Evolutionary conservation across 805 yeast genomes (phyloP), one percentile per base, ranked within the genome.

Genomic region (Torulaspora quercuum): DNA sequence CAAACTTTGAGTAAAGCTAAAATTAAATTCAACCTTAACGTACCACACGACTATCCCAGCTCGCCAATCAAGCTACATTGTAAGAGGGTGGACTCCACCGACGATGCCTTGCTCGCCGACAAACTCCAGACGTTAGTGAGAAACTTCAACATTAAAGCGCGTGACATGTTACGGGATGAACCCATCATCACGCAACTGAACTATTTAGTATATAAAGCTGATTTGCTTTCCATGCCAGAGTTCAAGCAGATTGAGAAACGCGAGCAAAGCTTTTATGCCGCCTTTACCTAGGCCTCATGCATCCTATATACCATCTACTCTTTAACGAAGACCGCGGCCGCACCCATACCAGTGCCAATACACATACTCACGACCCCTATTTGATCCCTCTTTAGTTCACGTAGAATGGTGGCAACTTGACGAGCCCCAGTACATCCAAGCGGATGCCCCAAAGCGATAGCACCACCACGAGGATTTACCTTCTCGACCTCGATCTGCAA

Each of bases 291-390:
- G 31, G 13, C 11, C 12, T 22, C 26, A 20, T 29, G 25, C 12
- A 22, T 13, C 10, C 25, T 6, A 22, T 22, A 6, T 14, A 29
- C n/a, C 18, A 18, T 24, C 48, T 71, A 87, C 69, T 90, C 97
- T 54, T 74, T 82, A 28, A 86, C 73, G 52, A 90, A 73, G 29
- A 89, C 70, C 9, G 90, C 82, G 31, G 97, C 97, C 21, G 97
- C 96, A 48, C 97, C 97, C 95, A 89, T 90, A 52, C 97, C 97
- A 22, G 97, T 87, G 55, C 97, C 97, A 48, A 90, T 80, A 70
- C 97, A 90, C 97, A 90, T 90, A 46, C 95, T 82, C 8, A 94
- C 84, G 35, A 90, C 80, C 48, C 97, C 97, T 47, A 88, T 66
- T 68, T 88, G 79, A 44, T 90, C 94, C 17, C 75, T 60, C 61